Conservation (phyloP, 179 eudicot species). For the Dionaea muscipula region DNA sequence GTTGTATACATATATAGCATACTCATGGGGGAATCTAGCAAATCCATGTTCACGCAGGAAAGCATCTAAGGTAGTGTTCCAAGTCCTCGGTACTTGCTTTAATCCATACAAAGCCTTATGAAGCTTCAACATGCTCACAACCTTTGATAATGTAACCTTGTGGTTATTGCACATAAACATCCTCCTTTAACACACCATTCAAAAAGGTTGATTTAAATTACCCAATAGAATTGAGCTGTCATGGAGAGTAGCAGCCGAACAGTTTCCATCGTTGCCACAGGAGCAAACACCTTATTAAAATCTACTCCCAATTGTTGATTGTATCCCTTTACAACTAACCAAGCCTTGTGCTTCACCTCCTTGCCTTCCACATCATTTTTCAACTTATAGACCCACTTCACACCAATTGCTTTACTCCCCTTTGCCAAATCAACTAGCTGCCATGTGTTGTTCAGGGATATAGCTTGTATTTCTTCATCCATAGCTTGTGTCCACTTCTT, state of each 20-base stretch:
- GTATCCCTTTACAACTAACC: slow-evolving; percentile 7
- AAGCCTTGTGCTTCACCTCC: slow-evolving; percentile 3
- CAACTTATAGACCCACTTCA: not conserved
- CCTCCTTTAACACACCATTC: not conserved
- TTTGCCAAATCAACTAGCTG: not conserved
- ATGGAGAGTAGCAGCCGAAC: not conserved
- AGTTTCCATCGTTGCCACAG: not conserved
- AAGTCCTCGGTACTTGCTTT: slow-evolving; percentile 1
- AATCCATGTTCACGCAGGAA: not conserved
- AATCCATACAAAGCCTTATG: slow-evolving; percentile 9
- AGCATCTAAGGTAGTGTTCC: slow-evolving; percentile 1
- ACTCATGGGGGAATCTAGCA: too few species aligned
- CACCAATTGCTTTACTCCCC: not conserved
- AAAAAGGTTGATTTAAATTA: not conserved
- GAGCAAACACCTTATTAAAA: slow-evolving; percentile 1
- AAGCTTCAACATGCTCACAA: not conserved
- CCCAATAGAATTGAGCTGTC: not conserved
- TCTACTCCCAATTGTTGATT: not conserved
- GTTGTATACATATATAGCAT: not conserved
- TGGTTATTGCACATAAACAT: slow-evolving; percentile 1
- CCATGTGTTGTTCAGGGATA: not conserved
- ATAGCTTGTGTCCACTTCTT: not conserved
- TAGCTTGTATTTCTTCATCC: not conserved
- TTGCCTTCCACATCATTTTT: not conserved
- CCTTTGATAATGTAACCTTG: not conserved